Conservation (phyloP, 768 basidiomycete species). For the Termitomyces sp. region DNA sequence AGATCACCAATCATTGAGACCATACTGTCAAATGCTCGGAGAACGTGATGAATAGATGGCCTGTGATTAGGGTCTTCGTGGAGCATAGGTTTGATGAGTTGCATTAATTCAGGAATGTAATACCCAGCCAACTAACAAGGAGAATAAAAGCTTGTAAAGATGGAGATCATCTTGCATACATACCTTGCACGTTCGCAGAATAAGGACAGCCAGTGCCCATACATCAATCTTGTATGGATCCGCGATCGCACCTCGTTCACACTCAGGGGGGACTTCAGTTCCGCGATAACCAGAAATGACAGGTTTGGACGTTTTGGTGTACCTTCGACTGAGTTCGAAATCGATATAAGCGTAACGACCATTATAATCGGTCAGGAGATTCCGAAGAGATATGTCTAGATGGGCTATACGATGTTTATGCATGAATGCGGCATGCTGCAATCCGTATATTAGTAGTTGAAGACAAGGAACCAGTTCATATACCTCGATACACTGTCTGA, state of each 20-base stretch:
- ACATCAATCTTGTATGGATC: slow-evolving; percentile 74
- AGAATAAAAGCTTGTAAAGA: slow-evolving; percentile 7
- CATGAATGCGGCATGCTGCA: slow-evolving; percentile 68
- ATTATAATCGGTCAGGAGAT: slow-evolving; percentile 62
- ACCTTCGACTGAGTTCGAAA: slow-evolving; percentile 62
- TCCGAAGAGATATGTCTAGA: slow-evolving; percentile 68
- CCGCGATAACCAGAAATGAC: slow-evolving; percentile 43
- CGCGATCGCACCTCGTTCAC: slow-evolving; percentile 42
- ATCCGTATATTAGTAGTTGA: background rate
- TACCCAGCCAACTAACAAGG: slow-evolving; percentile 49
- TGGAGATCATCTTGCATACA: slow-evolving; percentile 6
- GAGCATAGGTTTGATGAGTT: slow-evolving; percentile 60
- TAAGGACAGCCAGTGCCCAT: slow-evolving; percentile 66
- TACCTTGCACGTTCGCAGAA: slow-evolving; percentile 66
- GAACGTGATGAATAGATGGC: slow-evolving; percentile 45
- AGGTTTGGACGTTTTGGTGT: slow-evolving; percentile 34
- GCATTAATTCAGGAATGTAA: slow-evolving; percentile 56
- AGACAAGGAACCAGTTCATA: background rate
- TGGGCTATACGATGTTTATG: slow-evolving; percentile 64
- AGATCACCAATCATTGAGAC: slow-evolving; percentile 36
- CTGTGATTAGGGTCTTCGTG: slow-evolving; percentile 45
- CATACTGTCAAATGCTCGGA: slow-evolving; percentile 51
- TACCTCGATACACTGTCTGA: slow-evolving; percentile 73
- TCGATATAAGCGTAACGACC: slow-evolving; percentile 73
- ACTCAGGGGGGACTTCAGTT: slow-evolving; percentile 72